These are phyloP conservation scores for Arachnomyces sp. DNA, from an alignment of 2,329 filamentous ascomycete species.

Conservation along the genomic window DNA sequence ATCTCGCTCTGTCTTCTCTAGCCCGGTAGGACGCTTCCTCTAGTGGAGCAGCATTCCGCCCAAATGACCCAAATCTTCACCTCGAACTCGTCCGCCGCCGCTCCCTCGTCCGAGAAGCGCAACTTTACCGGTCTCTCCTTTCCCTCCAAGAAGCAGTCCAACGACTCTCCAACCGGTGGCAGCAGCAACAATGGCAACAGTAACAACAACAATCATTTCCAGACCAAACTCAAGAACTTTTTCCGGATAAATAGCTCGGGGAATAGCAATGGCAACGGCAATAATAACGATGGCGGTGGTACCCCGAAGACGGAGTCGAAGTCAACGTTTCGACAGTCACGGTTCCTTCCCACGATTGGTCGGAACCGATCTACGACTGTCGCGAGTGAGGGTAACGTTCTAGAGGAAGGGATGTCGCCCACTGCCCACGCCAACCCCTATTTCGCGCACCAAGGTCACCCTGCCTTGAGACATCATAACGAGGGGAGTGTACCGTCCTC, in stretches of 20 bases:
- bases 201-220: constrained; percentile 46
- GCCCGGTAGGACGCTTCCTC: constrained; percentile 5
- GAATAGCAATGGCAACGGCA: constrained; percentile 21
- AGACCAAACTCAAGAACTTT: constrained; percentile 60
- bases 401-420: constrained; percentile 83
- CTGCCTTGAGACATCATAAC: constrained; percentile 87
- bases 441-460: constrained; percentile 92
- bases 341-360: constrained; percentile 80
- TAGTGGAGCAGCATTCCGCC: too few species aligned
- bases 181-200: constrained; percentile 39
- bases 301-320: constrained; percentile 54
- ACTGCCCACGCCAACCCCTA: constrained; percentile 95
- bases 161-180: constrained; percentile 22
- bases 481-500: constrained; percentile 87
- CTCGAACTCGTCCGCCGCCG: constrained; percentile 29
- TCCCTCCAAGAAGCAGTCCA: constrained; percentile 36
- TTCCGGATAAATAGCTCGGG: constrained; percentile 56
- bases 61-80: constrained; percentile 37
- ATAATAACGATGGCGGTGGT: constrained; percentile 31
- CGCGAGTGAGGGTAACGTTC: constrained; percentile 81
- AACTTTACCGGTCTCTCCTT: constrained; percentile 40
- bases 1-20: constrained; percentile 6
- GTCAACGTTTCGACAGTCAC: constrained; percentile 68
- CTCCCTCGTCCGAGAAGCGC: constrained; percentile 34
- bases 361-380: constrained; percentile 85